Base-by-base conservation (phyloP, 768 basidiomycete species). In the Hygrophorus russula region DNA sequence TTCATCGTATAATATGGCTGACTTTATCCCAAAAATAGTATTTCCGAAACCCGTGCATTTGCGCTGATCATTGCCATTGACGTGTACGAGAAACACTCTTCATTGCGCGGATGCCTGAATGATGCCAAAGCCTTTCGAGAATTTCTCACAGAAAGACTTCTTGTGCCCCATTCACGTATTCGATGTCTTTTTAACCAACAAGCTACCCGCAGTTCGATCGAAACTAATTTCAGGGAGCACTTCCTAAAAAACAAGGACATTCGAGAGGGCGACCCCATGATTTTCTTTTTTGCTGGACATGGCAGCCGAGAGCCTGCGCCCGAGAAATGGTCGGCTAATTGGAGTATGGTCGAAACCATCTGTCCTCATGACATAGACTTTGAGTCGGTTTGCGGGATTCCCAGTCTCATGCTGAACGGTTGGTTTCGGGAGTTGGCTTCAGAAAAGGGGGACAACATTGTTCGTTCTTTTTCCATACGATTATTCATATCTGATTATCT, bases 211-310 rank as follows among this genome's bases (percentile, higher is more conserved):
- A 33, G 30, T 8, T 41, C 39, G 13, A 49, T 47, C 32, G 12
- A 47, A 15, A 3, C 39, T 8, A 37, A 14, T 5, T 47, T 49
- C 15, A 15, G 24, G 19, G 5, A 28, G 20, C 46, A 47, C 19
- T 40, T 49, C 28, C 41, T 41, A n/a, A 13, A 42, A 2, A 49
- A 49, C 41, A 34, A 17, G 19, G 7, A 38, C 13, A 47, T 49
- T 20, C 11, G 31, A 9, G 2, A 15, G 4, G 31, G 36, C 13
- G 46, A 47, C 29, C 14, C 46, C 29, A 42, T 49, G 14, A 31
- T 49, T 18, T 24, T 49, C 38, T 46, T 13, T 15, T 49, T 20
- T 47, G 46, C 46, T 14, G 48, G 48, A n/a, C 48, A 49, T 38
- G 48, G 49, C 18, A 29, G 34, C 31, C 46, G 40, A 10, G 46